Percentiles rank a stretch among this genome's conserved stretches.
Conservation (phyloP, 2,329 filamentous ascomycete genomes). For the Karstenula rhodostoma region DNA sequence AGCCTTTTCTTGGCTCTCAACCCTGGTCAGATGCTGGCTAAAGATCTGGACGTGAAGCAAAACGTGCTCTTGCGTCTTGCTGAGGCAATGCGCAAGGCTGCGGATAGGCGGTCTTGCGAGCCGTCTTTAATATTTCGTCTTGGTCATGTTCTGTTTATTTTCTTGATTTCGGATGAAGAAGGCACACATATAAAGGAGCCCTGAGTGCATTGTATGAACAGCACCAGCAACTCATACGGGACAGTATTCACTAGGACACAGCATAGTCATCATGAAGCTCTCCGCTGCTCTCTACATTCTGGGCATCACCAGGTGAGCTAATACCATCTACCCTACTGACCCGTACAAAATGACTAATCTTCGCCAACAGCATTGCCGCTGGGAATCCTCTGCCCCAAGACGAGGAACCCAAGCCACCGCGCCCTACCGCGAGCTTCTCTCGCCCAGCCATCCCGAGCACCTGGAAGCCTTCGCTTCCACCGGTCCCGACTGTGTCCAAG, state of each 20-base stretch:
- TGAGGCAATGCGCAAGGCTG: background rate
- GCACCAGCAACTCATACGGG: conserved; percentile 4
- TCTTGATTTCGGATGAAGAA: background rate
- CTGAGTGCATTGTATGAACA: conserved; percentile 1
- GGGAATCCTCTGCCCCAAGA: conserved; percentile 24
- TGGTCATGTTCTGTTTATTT: conserved; percentile 1
- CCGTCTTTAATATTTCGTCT: conserved; percentile 26
- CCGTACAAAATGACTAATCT: background rate
- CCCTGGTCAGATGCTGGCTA: conserved; percentile 18
- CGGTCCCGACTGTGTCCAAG: conserved; percentile 14
- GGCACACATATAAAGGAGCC: conserved; percentile 26
- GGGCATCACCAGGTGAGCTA: conserved; percentile 30
- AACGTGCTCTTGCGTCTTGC: conserved; percentile 11
- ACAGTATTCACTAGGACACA: background rate
- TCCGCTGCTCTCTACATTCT: conserved; percentile 28
- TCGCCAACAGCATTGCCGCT: conserved; percentile 26
- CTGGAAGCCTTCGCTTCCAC: conserved; percentile 6
- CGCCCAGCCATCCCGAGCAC: conserved; percentile 9
- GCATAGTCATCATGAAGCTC: conserved; percentile 37
- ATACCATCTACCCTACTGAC: background rate
- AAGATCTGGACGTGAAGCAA: conserved; percentile 12
- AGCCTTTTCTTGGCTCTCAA: conserved; percentile 19
- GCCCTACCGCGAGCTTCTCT: conserved; percentile 9
- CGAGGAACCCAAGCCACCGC: conserved; percentile 18
- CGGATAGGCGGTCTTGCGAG: conserved; percentile 21